Conservation (phyloP, 2,329 filamentous ascomycete genomes). For the Teratosphaeria pseudoeucalypti region DNA sequence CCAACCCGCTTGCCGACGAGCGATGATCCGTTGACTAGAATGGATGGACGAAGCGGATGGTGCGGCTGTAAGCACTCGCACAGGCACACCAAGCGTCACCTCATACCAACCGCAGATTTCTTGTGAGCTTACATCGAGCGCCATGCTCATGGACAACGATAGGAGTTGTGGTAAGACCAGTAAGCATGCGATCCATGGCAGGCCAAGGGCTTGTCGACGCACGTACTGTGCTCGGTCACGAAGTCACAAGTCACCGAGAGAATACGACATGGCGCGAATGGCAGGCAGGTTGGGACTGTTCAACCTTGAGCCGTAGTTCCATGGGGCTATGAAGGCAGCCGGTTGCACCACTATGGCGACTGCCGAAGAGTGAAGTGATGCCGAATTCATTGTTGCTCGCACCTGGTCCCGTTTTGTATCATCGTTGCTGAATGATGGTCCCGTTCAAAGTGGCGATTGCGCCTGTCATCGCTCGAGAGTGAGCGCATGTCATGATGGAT, state of each 20-base stretch:
- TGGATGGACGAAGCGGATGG: neutral
- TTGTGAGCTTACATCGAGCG: neutral
- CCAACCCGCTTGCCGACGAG: slow-evolving; percentile 59
- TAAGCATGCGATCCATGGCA: no score
- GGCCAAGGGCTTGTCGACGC: no score
- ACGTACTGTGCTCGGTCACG: neutral
- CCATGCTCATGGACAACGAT: no score
- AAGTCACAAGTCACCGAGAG: neutral
- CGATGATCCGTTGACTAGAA: slow-evolving; percentile 11
- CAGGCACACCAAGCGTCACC: neutral
- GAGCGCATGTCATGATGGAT: no score
- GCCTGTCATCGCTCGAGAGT: no score
- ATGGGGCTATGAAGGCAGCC: neutral
- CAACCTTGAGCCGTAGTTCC: neutral
- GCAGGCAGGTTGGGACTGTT: neutral
- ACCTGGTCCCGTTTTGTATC: neutral
- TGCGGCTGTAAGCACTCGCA: neutral
- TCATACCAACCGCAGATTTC: neutral
- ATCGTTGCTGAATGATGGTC: no score
- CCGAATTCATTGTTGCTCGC: neutral
- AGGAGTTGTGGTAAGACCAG: no score
- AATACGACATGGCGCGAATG: neutral
- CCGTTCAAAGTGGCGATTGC: no score
- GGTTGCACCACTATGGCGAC: neutral
- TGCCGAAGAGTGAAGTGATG: neutral